Base-by-base conservation (phyloP, 2,329 filamentous ascomycete genomes). In the Penicillium glabrum region DNA sequence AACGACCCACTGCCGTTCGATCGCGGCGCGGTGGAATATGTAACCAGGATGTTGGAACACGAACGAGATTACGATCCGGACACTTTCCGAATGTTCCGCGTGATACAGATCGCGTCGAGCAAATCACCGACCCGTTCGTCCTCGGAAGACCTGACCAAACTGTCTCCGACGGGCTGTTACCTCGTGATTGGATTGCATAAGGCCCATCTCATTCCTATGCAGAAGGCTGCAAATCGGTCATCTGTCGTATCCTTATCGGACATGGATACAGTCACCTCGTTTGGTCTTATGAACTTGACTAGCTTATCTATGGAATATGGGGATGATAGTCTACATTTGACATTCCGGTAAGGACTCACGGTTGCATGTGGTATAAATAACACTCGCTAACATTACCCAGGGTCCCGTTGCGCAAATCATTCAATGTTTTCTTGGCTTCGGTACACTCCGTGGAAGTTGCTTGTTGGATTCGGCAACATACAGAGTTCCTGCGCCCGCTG, bases 111-210 rank as follows among this genome's bases (percentile, higher is more conserved):
- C 59, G 79, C 83, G n/a, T 74, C 80, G 13, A 78, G 79, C 61
- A 87, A 87, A 72, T 77, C 79, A 19, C 75, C 77, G 31, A 77
- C 79, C 33, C 78, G 83, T 53, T 81, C 85, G 3, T 88, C 87
- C 8, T 82, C 83, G 16, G 88, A 90, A 57, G 87, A 90, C 63
- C 71, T 89, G 44, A 80, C 84, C 48, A 89, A 89, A 66, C 73
- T 86, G 27, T 82, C 82, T 39, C 85, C 86, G 10, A 85, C 82
- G 10, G 82, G 88, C 24, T 89, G 84, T 71, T 89, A 89, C 67
- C 79, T 90, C 60, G 87, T 84, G 7, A 81, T 90, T 67, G 88
- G 88, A 21, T 80, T 87, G 31, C 86, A 89, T 75, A 88, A 87
- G 68, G 75, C 90, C 33, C 87, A 90, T 73, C 66, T 90, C 48